Percentiles rank a stretch among this genome's conserved stretches.
These are phyloP conservation scores for Epichloe festucae DNA, from an alignment of 2,329 filamentous ascomycete genomes.

Conservation along the genomic window DNA sequence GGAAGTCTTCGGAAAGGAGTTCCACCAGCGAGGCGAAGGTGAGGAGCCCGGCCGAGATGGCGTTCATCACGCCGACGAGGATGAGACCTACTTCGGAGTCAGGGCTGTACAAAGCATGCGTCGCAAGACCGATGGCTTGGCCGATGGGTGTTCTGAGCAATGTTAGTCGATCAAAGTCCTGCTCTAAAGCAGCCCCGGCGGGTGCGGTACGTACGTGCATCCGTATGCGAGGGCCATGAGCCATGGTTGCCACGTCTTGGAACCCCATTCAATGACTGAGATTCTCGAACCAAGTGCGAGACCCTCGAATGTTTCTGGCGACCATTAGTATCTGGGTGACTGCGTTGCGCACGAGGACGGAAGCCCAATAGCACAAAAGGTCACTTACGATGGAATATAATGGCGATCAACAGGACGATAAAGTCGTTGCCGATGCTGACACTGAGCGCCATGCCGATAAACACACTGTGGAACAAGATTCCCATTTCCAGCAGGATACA, in stretches of 20 bases:
- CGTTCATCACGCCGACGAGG: slow-evolving; percentile 63
- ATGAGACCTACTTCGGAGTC: slow-evolving; percentile 51
- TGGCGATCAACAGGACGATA: slow-evolving; percentile 65
- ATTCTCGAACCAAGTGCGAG: slow-evolving; percentile 54
- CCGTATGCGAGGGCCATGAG: slow-evolving; percentile 46
- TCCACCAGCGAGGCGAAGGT: slow-evolving; percentile 61
- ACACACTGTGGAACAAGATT: slow-evolving; percentile 51
- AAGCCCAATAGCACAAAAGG: not conserved
- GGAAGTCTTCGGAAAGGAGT: slow-evolving; percentile 58
- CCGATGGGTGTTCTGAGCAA: slow-evolving; percentile 45
- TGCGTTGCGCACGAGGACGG: not conserved
- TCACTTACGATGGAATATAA: slow-evolving; percentile 51
- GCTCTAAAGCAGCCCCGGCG: not conserved
- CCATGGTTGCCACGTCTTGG: slow-evolving; percentile 35
- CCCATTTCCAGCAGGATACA: slow-evolving; percentile 68
- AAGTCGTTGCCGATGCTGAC: slow-evolving; percentile 67
- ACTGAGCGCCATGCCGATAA: slow-evolving; percentile 74
- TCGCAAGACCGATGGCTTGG: slow-evolving; percentile 58
- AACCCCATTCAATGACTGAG: slow-evolving; percentile 35
- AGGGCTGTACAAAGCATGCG: slow-evolving; percentile 59
- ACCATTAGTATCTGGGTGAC: not conserved
- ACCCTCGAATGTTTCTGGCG: slow-evolving; percentile 33
- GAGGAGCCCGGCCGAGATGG: slow-evolving; percentile 57
- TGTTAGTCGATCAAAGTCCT: not conserved
- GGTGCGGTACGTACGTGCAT: slow-evolving; percentile 19